These are phyloP conservation scores for Bimuria novae-zelandiae DNA, from an alignment of 2,329 filamentous ascomycete species.

Conservation along the genomic window DNA sequence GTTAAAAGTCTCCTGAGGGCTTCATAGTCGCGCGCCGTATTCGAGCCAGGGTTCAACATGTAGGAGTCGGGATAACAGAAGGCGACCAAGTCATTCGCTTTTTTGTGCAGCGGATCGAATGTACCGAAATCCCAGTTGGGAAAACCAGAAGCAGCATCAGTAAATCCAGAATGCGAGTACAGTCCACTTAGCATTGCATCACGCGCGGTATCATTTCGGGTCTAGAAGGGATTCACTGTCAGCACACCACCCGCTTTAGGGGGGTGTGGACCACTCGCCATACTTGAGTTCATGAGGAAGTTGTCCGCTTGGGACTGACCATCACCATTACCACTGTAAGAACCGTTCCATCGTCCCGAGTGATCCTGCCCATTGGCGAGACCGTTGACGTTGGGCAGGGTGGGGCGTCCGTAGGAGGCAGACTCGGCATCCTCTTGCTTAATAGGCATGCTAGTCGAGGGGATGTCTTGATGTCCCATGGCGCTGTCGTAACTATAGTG, in stretches of 20 bases:
- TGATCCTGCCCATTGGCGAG: slow-evolving; percentile 43
- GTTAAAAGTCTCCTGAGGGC: slow-evolving; percentile 63
- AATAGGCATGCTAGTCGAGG: slow-evolving; percentile 41
- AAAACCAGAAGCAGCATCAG: slow-evolving; percentile 43
- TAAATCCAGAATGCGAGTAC: slow-evolving; percentile 52
- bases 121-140: slow-evolving; percentile 50
- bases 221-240: slow-evolving; percentile 49
- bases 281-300: slow-evolving; percentile 53
- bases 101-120: slow-evolving; percentile 52
- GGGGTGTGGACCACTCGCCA: slow-evolving; percentile 50
- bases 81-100: slow-evolving; percentile 52
- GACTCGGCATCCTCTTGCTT: slow-evolving; percentile 40
- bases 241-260: slow-evolving; percentile 51
- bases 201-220: slow-evolving; percentile 50
- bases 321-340: slow-evolving; percentile 41
- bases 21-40: slow-evolving; percentile 56
- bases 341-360: slow-evolving; percentile 51
- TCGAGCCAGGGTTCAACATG: slow-evolving; percentile 28
- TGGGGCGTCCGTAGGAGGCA: slow-evolving; percentile 38
- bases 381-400: slow-evolving; percentile 42
- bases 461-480: slow-evolving; percentile 36
- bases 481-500: slow-evolving; percentile 42
- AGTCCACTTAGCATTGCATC: slow-evolving; percentile 56
- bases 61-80: slow-evolving; percentile 57
- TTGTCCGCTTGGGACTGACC: slow-evolving; percentile 52